Base-by-base conservation (phyloP, 1,139 yeast species). In the Suhomyces maxii region DNA sequence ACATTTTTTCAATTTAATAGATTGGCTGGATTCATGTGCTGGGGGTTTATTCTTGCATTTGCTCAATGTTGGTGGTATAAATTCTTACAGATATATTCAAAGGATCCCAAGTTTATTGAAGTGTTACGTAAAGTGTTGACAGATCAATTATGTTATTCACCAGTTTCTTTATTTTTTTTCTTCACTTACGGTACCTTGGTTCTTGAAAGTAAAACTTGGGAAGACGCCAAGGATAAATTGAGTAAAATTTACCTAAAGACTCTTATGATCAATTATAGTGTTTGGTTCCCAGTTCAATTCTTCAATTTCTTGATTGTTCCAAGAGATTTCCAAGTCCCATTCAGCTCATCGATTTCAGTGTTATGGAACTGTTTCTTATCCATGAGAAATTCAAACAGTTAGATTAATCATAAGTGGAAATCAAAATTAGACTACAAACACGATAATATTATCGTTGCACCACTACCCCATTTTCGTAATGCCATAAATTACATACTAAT, bases 221-320 rank as follows among this genome's bases (percentile, higher is more conserved):
- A 77, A 1, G 87, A 86, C 11, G 77, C 91, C 18, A 75, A 77
- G 46, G 71, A 65, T 7, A 90, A 89, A 66, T 72, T 90, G 45
- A 71, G 77, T 51, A 79, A 77, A 49, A 73, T 86, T 6, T 91
- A 89, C 62, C 65, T 91, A 33, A 82, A 84, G 36, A 93, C 98
- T 0, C 68, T 91, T 48, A 82, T 86, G 36, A 82, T 85, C 47
- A 91, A 90, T 63, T 88, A 85, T 63, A 75, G 87, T 47, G 83
- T 93, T n/a, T 93, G 99, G 99, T 95, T 96, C 42, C 82, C 91
- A 2, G 95, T 93, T 7, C 98, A 93, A 64, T 88, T 93, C 57
- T 73, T 91, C 55, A 93, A 93, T 65, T 93, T 93, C 59, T 72
- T 89, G 51, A 61, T 89, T 8, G 80, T 93, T 61, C 97, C 98